These are phyloP conservation scores for Circinella minor DNA, from an alignment of 371 early-diverging fungal genomes.

Conservation along the genomic window DNA sequence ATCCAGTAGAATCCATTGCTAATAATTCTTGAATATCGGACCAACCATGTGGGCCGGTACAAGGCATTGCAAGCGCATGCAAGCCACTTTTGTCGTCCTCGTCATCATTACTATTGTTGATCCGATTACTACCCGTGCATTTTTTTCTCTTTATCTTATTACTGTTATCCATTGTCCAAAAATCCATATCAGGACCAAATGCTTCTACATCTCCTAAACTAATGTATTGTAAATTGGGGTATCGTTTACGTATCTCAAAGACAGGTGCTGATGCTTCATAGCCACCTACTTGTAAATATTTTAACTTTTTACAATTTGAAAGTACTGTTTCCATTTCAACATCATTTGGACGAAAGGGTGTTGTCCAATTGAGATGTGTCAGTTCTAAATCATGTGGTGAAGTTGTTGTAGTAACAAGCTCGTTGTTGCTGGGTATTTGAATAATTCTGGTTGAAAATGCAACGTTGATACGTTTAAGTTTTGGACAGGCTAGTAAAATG, in stretches of 20 bases:
- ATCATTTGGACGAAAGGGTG: background rate
- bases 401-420: no score
- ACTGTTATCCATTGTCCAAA: background rate
- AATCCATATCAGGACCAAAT: background rate
- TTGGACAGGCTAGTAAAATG: background rate
- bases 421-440: background rate
- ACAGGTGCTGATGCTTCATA: background rate
- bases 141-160: background rate
- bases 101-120: background rate
- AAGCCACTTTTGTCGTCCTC: background rate
- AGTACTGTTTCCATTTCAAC: background rate
- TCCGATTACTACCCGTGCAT: background rate
- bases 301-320: background rate
- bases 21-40: background rate
- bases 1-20: background rate
- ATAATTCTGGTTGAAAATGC: background rate
- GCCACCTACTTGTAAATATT: background rate
- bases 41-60: background rate
- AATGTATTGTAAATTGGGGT: background rate
- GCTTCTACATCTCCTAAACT: constrained; percentile 7
- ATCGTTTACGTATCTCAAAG: background rate
- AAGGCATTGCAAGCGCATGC: background rate
- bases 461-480: background rate
- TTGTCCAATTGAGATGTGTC: constrained; percentile 1
- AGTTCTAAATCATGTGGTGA: background rate